Percentiles rank a stretch among this genome's conserved stretches.
phyloP scores from a whole-genome alignment of 2,329 filamentous ascomycete genomes.

The Pseudogymnoascus sp. region DNA sequence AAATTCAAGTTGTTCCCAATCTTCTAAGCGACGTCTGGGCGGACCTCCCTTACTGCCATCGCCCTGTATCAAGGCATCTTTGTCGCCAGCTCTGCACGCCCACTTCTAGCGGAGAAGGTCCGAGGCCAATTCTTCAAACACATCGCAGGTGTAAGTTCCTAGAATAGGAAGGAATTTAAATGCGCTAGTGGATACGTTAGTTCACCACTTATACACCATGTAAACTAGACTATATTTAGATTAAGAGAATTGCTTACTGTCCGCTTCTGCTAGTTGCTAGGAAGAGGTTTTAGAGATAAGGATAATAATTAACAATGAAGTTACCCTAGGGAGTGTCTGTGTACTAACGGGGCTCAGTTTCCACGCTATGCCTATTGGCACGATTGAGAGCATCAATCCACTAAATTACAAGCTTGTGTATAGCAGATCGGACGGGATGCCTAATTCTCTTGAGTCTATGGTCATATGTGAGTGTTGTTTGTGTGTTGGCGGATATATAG shows the following conservation, averaged over 20 bases:
- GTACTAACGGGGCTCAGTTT: slow-evolving; percentile 44
- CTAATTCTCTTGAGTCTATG: too few species aligned
- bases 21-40: background rate
- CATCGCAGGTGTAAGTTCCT: background rate
- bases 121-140: background rate
- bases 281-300: slow-evolving; percentile 39
- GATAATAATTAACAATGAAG: slow-evolving; percentile 49
- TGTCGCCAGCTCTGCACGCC: background rate
- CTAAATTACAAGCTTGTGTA: too few species aligned
- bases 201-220: background rate
- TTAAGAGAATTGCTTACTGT: slow-evolving; percentile 23
- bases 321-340: slow-evolving; percentile 58
- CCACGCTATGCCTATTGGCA: too few species aligned
- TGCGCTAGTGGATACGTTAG: background rate
- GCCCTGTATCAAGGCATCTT: background rate
- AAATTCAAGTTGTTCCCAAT: background rate
- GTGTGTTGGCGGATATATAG: too few species aligned
- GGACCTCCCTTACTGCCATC: background rate
- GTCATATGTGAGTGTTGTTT: too few species aligned
- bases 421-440: too few species aligned
- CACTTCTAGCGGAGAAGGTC: background rate
- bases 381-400: too few species aligned
- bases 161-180: background rate
- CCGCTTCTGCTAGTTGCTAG: slow-evolving; percentile 43
- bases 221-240: background rate